Conservation (phyloP, 106 monocot species). For the Phalaenopsis aphrodite region DNA sequence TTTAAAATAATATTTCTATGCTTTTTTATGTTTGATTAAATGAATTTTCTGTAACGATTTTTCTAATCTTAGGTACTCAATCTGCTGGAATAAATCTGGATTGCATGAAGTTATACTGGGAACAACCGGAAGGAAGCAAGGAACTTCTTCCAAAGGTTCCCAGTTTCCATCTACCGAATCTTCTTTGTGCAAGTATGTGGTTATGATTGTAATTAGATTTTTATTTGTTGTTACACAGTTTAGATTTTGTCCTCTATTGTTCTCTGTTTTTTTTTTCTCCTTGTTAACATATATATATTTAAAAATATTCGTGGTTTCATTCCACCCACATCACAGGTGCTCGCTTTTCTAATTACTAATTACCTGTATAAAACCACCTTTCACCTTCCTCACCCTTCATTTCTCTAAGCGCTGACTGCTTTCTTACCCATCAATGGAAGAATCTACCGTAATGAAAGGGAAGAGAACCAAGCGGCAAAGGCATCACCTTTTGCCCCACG, state of each 20-base stretch:
- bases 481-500: too few relatives aligned
- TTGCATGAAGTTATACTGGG: constrained; percentile 88
- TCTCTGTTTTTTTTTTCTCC: not conserved
- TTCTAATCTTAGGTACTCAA: constrained; percentile 64
- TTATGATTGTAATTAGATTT: constrained; percentile 1
- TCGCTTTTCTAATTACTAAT: too few relatives aligned
- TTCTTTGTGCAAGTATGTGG: constrained; percentile 74
- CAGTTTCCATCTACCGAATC: constrained; percentile 67
- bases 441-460: too few relatives aligned
- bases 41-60: not conserved
- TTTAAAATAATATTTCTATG: not conserved
- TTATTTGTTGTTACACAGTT: not conserved
- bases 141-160: constrained; percentile 79
- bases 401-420: too few relatives aligned
- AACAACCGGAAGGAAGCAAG: constrained; percentile 92
- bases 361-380: too few relatives aligned
- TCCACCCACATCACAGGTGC: too few relatives aligned
- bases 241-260: not conserved
- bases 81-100: constrained; percentile 86
- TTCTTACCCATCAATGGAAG: too few relatives aligned
- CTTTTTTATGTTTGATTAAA: not conserved
- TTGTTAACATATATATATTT: not conserved
- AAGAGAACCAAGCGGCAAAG: too few relatives aligned
- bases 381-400: too few relatives aligned
- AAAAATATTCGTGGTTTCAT: too few relatives aligned